These are phyloP conservation scores for Spinacia oleracea DNA, from an alignment of 179 eudicot genomes.

Conservation along the genomic window DNA sequence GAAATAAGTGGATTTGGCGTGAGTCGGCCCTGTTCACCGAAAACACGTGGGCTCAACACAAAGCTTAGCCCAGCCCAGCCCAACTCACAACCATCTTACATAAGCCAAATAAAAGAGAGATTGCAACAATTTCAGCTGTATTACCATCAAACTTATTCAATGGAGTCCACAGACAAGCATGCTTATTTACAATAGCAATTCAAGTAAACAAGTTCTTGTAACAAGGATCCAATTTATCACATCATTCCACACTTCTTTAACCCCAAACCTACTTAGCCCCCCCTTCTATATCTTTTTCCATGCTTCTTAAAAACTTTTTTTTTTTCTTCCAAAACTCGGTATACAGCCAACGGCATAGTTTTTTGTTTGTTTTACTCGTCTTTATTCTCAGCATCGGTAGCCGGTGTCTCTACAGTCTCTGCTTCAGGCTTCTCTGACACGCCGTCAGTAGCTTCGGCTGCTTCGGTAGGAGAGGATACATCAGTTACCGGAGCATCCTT, in stretches of 20 bases:
- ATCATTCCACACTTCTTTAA: background rate
- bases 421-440: slow-evolving; percentile 24
- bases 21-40: too few relatives aligned
- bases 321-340: slow-evolving; percentile 11
- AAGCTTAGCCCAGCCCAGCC: too few relatives aligned
- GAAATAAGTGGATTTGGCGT: too few relatives aligned
- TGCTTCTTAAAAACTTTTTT: slow-evolving; percentile 2
- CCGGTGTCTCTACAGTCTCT: slow-evolving; percentile 21
- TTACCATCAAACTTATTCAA: slow-evolving; percentile 24
- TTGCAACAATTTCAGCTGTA: background rate
- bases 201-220: slow-evolving; percentile 11
- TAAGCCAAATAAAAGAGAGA: background rate
- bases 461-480: slow-evolving; percentile 30
- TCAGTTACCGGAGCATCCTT: slow-evolving; percentile 24
- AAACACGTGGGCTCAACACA: too few relatives aligned
- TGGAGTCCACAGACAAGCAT: slow-evolving; percentile 22
- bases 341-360: slow-evolving; percentile 9
- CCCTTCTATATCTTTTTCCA: background rate
- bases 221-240: slow-evolving; percentile 11
- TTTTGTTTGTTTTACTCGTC: slow-evolving; percentile 22
- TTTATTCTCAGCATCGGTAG: slow-evolving; percentile 30
- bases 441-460: slow-evolving; percentile 10
- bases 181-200: slow-evolving; percentile 20
- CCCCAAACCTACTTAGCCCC: background rate
- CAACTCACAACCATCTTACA: too few relatives aligned